These are phyloP conservation scores for Colletotrichum tropicale DNA, from an alignment of 2,329 filamentous ascomycete species.

Conservation along the genomic window DNA sequence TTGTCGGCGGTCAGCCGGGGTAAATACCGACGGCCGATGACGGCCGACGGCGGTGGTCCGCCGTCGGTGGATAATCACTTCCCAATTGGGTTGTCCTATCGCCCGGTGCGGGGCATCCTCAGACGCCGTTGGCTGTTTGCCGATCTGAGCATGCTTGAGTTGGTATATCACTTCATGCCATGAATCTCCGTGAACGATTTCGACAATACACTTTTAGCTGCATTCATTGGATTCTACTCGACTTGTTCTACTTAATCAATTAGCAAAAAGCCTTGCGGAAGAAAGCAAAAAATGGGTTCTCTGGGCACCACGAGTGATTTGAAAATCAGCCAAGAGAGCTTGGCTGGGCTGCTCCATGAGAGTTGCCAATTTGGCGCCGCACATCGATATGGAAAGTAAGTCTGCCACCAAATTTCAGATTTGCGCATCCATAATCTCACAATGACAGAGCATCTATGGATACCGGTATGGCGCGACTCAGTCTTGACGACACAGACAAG, in stretches of 20 bases:
- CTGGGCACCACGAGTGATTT: not conserved
- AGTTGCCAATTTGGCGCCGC: not conserved
- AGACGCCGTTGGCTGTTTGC: not conserved
- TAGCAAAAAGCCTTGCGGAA: not conserved
- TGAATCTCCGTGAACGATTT: not conserved
- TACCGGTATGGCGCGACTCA: not conserved
- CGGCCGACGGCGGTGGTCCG: not conserved
- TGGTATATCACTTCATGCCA: not conserved
- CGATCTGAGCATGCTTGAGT: not conserved
- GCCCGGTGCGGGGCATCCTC: not conserved
- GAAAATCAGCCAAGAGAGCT: not conserved
- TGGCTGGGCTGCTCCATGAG: not conserved
- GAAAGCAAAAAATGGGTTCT: not conserved
- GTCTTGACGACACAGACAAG: not conserved
- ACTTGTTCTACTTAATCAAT: rapidly evolving
- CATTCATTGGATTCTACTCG: rapidly evolving
- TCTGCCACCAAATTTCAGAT: too few relatives aligned
- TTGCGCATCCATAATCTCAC: too few relatives aligned
- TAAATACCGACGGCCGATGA: not conserved
- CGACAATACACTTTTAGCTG: not conserved
- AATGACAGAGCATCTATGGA: not conserved
- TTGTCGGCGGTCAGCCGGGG: not conserved
- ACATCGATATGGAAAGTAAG: not conserved
- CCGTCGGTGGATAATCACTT: not conserved
- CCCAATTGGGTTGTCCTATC: not conserved